A percentile compares a stretch with the other conserved stretches of the same genome.
Conservation (phyloP, 2,329 filamentous ascomycete genomes). For the Xylariaceae sp. region DNA sequence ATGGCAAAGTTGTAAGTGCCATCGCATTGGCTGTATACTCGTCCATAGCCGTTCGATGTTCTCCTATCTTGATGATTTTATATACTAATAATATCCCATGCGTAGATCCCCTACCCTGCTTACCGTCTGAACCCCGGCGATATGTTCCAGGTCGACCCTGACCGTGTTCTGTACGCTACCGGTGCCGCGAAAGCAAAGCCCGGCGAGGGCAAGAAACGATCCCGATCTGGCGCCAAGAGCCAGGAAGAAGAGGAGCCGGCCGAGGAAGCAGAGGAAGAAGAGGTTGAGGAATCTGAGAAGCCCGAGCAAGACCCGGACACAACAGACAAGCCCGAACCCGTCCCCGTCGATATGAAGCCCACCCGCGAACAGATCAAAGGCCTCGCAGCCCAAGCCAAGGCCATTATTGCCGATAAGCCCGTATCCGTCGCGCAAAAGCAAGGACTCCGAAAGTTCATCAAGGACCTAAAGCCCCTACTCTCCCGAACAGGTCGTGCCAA, state of each 20-base stretch:
- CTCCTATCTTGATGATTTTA: background rate
- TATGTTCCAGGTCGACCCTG: constrained; percentile 92
- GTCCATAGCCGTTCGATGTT: background rate
- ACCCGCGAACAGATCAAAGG: constrained; percentile 41
- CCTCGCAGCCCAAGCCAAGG: constrained; percentile 54
- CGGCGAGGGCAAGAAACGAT: constrained; percentile 7
- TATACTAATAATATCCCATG: constrained; percentile 1
- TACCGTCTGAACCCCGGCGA: constrained; percentile 96
- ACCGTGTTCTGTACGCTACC: constrained; percentile 82
- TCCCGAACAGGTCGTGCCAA: constrained; percentile 41
- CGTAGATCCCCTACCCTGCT: constrained; percentile 81
- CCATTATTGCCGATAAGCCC: constrained; percentile 50
- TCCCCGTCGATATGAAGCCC: constrained; percentile 28
- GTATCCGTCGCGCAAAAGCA: constrained; percentile 69
- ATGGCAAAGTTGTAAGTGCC: constrained; percentile 76
- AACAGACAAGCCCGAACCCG: constrained; percentile 28
- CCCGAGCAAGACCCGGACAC: constrained; percentile 37
- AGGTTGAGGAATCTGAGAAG: constrained; percentile 24
- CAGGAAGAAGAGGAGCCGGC: constrained; percentile 22
- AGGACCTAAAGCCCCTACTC: constrained; percentile 58
- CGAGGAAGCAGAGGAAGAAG: constrained; percentile 20
- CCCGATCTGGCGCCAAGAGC: constrained; percentile 15
- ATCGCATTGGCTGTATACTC: background rate
- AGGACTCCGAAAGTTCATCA: constrained; percentile 66
- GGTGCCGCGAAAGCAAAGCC: constrained; percentile 59